Evolutionary conservation across 2,329 filamentous ascomycete species (phyloP), one percentile per base, ranked within the genome.

Genomic region (Aspergillus piperis): DNA sequence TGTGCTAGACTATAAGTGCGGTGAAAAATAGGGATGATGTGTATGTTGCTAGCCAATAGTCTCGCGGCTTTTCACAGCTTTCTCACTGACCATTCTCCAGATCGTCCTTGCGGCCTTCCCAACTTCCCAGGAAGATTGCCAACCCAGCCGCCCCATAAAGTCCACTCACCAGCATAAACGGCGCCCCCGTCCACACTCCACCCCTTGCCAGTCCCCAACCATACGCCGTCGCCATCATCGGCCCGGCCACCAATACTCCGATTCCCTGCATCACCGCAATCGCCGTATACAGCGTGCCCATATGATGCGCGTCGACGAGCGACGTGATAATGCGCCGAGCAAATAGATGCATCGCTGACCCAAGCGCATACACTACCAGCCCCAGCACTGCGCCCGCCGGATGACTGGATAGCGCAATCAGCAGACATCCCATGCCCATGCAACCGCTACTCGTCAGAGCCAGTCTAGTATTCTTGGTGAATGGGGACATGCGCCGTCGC

Each of bases 261-360:
- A 71, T 13, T 2, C 66, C 63, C 15, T 64, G 62, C 8, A 65
- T 62, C 25, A 75, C 65, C 2, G 67, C 66, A 32, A 70, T 64
- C 8, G 66, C 66, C 11, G 72, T 65, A 38, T 73, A 73, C 27
- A 75, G 51, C 3, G 69, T 70, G 7, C 70, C 71, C 19, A 72
- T 64, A 19, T 73, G 67, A 13, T 68, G 64, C 5, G 66, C 62
- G 2, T 51, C 44, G 0, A 74, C 67, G 15, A 74, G 66, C 8
- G 65, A 58, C 7, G 71, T 71, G n/a, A 60, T 71, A 8, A 73
- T 54, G 60, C 68, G 71, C 39, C 72, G 67, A 6, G 62, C 60
- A 5, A 61, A 59, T 8, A 68, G 48, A 2, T 53, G 13, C 44
- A 74, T 73, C 1, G 66, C 64, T 1, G 64, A 58, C 17, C 71